These are phyloP conservation scores for Xylariaceae sp. DNA, from an alignment of 2,329 filamentous ascomycete species.

Conservation along the genomic window DNA sequence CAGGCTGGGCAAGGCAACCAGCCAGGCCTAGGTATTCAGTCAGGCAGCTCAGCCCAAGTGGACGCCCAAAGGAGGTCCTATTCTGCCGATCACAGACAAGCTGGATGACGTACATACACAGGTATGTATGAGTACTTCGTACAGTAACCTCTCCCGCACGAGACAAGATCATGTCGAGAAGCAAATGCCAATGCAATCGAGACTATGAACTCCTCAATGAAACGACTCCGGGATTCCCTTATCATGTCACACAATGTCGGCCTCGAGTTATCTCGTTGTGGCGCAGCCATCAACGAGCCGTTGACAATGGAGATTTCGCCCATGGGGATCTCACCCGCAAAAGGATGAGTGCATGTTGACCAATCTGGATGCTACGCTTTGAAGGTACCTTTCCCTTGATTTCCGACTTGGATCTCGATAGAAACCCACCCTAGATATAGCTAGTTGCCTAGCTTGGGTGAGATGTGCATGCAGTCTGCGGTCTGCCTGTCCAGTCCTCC, in stretches of 20 bases:
- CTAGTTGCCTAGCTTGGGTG: background rate
- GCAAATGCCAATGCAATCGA: background rate
- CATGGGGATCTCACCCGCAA: background rate
- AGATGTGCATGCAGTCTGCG: background rate
- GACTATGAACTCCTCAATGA: background rate
- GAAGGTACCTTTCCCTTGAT: background rate
- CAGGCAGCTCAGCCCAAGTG: background rate
- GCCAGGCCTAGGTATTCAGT: background rate
- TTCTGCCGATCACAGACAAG: background rate
- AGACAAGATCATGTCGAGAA: background rate
- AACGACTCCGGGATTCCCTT: background rate
- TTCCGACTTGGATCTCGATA: background rate
- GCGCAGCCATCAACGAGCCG: slow-evolving; percentile 1
- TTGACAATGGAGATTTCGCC: background rate
- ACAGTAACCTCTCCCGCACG: background rate
- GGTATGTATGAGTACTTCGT: background rate
- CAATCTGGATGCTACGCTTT: background rate
- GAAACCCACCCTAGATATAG: background rate
- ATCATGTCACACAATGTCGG: background rate
- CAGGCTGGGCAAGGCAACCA: slow-evolving; percentile 1
- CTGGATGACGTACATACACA: background rate
- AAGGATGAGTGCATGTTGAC: background rate
- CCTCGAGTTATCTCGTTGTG: background rate
- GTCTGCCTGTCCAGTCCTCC: background rate
- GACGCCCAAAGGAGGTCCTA: slow-evolving; percentile 2